These are phyloP conservation scores for Pichia inconspicua DNA, from an alignment of 1,139 yeast species.

Conservation along the genomic window DNA sequence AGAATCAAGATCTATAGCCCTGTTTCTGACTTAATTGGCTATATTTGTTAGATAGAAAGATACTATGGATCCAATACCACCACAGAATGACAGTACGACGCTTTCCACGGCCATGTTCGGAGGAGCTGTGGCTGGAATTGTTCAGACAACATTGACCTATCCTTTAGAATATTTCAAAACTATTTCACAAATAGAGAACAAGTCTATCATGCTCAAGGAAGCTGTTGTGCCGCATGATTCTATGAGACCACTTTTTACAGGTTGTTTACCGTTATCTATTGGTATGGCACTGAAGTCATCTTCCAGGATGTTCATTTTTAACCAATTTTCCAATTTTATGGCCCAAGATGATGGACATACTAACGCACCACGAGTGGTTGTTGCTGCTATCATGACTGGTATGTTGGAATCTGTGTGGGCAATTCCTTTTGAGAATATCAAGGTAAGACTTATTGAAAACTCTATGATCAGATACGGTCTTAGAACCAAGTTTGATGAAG, in stretches of 20 bases:
- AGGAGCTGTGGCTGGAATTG: slow-evolving; percentile 51
- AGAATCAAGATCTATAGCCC: too few species aligned
- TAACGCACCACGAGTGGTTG: slow-evolving; percentile 63
- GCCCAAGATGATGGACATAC: slow-evolving; percentile 49
- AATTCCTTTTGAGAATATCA: slow-evolving; percentile 86
- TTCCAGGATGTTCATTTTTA: slow-evolving; percentile 66
- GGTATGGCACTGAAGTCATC: slow-evolving; percentile 72
- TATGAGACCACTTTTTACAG: slow-evolving; percentile 48
- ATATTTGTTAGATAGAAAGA: not conserved
- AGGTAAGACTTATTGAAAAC: slow-evolving; percentile 79
- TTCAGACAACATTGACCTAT: slow-evolving; percentile 64
- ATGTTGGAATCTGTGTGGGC: slow-evolving; percentile 72
- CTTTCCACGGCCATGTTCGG: slow-evolving; percentile 51
- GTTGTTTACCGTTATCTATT: slow-evolving; percentile 70
- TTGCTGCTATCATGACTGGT: slow-evolving; percentile 86
- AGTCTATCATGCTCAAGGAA: slow-evolving; percentile 34
- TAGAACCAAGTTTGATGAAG: slow-evolving; percentile 15
- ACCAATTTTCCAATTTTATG: slow-evolving; percentile 72
- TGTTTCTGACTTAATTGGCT: too few species aligned
- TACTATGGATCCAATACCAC: slow-evolving; percentile 18
- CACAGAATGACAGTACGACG: slow-evolving; percentile 15
- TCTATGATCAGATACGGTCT: slow-evolving; percentile 28
- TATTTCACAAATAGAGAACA: slow-evolving; percentile 38
- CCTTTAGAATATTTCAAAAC: slow-evolving; percentile 84
- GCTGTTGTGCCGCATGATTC: slow-evolving; percentile 30